Conservation (phyloP, 441 rosid species). For the Erodium chrysanthum region DNA sequence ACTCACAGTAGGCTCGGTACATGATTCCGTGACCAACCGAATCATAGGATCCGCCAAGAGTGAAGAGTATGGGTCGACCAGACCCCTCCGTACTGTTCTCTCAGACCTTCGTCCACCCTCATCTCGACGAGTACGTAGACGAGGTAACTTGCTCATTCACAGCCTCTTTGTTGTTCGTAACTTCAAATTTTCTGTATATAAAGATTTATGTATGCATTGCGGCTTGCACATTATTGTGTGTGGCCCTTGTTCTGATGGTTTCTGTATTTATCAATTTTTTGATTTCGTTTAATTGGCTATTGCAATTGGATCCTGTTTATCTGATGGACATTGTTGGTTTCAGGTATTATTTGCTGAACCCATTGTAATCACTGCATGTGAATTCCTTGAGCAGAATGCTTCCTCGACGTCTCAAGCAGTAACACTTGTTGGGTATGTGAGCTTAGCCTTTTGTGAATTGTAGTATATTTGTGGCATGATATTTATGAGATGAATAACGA, state of each 20-base stretch:
- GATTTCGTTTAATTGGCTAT: background rate
- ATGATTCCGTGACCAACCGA: background rate
- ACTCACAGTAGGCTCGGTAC: background rate
- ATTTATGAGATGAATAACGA: too few relatives aligned
- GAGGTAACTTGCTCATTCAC: slow-evolving; percentile 43
- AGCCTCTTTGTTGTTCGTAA: too few relatives aligned
- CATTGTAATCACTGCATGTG: slow-evolving; percentile 81
- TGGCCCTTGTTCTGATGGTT: background rate
- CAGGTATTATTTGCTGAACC: slow-evolving; percentile 93
- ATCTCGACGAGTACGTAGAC: slow-evolving; percentile 90
- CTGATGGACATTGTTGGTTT: background rate
- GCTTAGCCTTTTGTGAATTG: background rate
- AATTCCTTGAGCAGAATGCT: slow-evolving; percentile 84
- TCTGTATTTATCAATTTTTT: background rate
- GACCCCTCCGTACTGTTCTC: slow-evolving; percentile 87
- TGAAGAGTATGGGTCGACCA: slow-evolving; percentile 58
- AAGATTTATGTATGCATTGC: too few relatives aligned
- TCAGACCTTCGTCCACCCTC: slow-evolving; percentile 87
- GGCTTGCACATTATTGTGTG: background rate
- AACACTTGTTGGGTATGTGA: slow-evolving; percentile 67
- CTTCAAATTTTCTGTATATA: too few relatives aligned
- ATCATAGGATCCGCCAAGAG: background rate
- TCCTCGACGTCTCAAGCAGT: slow-evolving; percentile 71
- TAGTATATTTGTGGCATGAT: background rate
- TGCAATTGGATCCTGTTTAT: background rate